Evolutionary conservation across 202 grass and related monocot species (phyloP).

Genomic region (Bolboschoenoplectus hybrid): DNA sequence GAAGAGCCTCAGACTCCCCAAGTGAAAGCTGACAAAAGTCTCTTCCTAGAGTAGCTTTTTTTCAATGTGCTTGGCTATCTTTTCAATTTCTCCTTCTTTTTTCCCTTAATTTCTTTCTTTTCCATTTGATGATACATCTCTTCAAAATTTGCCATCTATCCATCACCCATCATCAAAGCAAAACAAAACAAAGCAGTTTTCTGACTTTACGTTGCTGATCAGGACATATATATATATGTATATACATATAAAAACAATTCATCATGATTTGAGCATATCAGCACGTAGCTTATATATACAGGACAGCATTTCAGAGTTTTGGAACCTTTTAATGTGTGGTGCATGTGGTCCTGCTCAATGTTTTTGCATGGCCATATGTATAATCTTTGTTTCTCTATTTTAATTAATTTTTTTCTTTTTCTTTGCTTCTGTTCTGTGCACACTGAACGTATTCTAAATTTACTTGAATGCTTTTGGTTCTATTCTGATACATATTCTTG

Average conservation of each 20-base stretch:
- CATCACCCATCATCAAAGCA: neutral
- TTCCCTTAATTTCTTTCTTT: neutral
- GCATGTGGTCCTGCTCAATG: neutral
- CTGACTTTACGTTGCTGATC: neutral
- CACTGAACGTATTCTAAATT: neutral
- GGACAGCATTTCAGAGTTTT: constrained; percentile 6
- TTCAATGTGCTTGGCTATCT: constrained; percentile 6
- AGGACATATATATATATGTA: neutral
- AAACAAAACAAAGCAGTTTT: neutral
- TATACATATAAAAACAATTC: neutral
- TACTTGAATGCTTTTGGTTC: neutral
- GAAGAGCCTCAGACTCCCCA: neutral
- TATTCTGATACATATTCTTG: constrained; percentile 21
- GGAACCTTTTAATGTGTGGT: constrained; percentile 11
- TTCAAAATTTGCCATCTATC: neutral
- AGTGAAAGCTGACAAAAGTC: constrained; percentile 32
- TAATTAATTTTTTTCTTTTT: neutral
- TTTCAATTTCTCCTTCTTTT: neutral
- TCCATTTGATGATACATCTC: neutral
- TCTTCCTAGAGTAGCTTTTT: constrained; percentile 19
- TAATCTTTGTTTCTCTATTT: neutral
- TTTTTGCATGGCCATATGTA: neutral
- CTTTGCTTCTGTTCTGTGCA: neutral
- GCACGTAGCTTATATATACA: constrained; percentile 7
- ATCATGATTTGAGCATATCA: constrained; percentile 14